A percentile compares a stretch with the other conserved stretches of the same genome.
phyloP scores from a whole-genome alignment of 2,329 filamentous ascomycete genomes.

The Diaporthe velutina region DNA sequence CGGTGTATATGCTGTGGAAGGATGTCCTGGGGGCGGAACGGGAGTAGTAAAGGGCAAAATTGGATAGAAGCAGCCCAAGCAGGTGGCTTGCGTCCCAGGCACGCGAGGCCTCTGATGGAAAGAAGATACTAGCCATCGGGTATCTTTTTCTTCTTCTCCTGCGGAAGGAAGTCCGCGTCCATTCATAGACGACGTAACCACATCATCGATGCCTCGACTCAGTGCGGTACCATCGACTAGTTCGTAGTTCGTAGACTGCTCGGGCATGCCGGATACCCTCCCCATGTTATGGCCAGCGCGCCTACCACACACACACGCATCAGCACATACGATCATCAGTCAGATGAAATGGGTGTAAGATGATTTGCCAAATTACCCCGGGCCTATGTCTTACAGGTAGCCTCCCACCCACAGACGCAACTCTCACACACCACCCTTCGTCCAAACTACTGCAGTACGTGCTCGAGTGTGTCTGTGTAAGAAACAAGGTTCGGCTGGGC shows the following conservation, averaged over 20 bases:
- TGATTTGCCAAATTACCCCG: conserved; percentile 33
- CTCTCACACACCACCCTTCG: neutral
- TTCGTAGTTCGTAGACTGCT: conserved; percentile 11
- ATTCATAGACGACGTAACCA: neutral
- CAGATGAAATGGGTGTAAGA: conserved; percentile 34
- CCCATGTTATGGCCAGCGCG: conserved; percentile 3
- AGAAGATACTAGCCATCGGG: neutral
- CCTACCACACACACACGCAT: neutral
- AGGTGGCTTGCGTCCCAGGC: neutral
- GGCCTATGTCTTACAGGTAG: conserved; percentile 1
- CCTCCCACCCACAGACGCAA: neutral
- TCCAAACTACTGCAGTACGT: conserved; percentile 25
- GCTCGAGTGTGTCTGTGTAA: conserved; percentile 22
- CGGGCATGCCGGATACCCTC: conserved; percentile 5
- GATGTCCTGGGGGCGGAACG: neutral
- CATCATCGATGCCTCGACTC: conserved; percentile 23
- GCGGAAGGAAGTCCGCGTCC: neutral
- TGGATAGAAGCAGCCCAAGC: neutral
- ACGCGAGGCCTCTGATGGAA: neutral
- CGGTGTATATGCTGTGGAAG: conserved; percentile 2
- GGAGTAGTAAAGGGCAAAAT: neutral
- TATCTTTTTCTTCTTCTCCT: neutral
- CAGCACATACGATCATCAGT: conserved; percentile 7
- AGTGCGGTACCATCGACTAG: conserved; percentile 14
- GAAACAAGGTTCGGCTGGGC: conserved; percentile 21